phyloP scores from a whole-genome alignment of 2,329 filamentous ascomycete genomes.

The Stemphylium vesicarium region DNA sequence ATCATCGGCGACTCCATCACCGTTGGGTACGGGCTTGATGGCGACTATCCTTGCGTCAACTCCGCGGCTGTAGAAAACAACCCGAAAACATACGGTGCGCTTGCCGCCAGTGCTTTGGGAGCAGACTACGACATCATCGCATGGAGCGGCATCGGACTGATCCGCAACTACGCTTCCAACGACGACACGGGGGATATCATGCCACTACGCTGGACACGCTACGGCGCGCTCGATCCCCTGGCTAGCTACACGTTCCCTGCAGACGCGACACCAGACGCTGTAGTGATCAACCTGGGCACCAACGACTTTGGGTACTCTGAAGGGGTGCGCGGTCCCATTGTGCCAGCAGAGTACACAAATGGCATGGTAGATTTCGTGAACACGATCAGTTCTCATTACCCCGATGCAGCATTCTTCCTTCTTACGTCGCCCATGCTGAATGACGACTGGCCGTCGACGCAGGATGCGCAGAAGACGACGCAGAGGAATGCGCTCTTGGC shows the following conservation, averaged over 20 bases:
- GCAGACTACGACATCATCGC: conserved; percentile 55
- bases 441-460: conserved; percentile 47
- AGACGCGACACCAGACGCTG: conserved; percentile 42
- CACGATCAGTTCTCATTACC: conserved; percentile 46
- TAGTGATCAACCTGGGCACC: conserved; percentile 55
- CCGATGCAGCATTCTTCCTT: conserved; percentile 50
- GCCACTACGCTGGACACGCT: conserved; percentile 53
- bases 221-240: conserved; percentile 51
- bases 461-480: conserved; percentile 47
- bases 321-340: conserved; percentile 18
- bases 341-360: conserved; percentile 17
- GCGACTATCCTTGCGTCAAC: conserved; percentile 50
- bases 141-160: conserved; percentile 55
- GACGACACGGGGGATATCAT: conserved; percentile 46
- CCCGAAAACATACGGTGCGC: conserved; percentile 52
- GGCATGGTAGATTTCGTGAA: conserved; percentile 39
- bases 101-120: conserved; percentile 50
- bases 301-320: conserved; percentile 52
- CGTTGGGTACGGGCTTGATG: conserved; percentile 55
- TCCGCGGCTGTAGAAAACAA: conserved; percentile 50
- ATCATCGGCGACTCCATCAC: conserved; percentile 56
- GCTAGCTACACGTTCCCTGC: conserved; percentile 50
- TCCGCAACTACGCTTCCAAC: conserved; percentile 47
- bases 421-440: conserved; percentile 51
- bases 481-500: conserved; percentile 46